Base-by-base conservation (phyloP, 129 eudicot species). In the Centrapalus pauciflorus region DNA sequence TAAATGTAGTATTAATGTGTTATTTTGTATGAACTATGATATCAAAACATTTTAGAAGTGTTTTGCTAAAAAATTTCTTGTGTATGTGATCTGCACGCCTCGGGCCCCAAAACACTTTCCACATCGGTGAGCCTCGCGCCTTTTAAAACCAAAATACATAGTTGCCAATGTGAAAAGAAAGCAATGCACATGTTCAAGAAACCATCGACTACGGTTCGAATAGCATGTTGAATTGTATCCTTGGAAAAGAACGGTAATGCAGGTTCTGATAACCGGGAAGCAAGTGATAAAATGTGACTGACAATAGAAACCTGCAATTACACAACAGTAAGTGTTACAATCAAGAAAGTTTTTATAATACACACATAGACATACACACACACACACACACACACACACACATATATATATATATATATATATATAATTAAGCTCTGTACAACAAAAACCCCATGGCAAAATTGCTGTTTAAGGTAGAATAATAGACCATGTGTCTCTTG, bases 191-290 rank as follows among this genome's bases (percentile, higher is more conserved):
- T 76, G 50, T 82, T 93, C 82, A 94, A 76, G 66, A 94, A 94
- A 64, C 99, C 99, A 84, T 94, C 99, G 23, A 94, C 97, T 62
- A 94, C 90, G 55, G 97, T 89, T 67, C 61, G 88, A 61, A 94
- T 79, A 64, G 97, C 90, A 75, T 30, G 73, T 37, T 70, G 85
- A 78, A 88, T 71, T 1, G 77, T 80, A 46, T 80, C 84, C 77
- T 77, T 88, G 23, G 95, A 64, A 71, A 88, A 93, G 61, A 84
- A 88, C 41, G 98, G 98, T 49, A 88, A 74, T 32, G 78, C 77
- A 70, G 98, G 86, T 51, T 85, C 95, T 16, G 85, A 68, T 34
- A 71, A 78, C 61, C 77, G 67, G 59, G 98, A 86, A 65, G 98
- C 83, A 74, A 88, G 88, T 73, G 96, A 80, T 28, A 93, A 67